Evolutionary conservation across 2,329 filamentous ascomycete genomes (phyloP).

Genomic region (Fusarium citri): DNA sequence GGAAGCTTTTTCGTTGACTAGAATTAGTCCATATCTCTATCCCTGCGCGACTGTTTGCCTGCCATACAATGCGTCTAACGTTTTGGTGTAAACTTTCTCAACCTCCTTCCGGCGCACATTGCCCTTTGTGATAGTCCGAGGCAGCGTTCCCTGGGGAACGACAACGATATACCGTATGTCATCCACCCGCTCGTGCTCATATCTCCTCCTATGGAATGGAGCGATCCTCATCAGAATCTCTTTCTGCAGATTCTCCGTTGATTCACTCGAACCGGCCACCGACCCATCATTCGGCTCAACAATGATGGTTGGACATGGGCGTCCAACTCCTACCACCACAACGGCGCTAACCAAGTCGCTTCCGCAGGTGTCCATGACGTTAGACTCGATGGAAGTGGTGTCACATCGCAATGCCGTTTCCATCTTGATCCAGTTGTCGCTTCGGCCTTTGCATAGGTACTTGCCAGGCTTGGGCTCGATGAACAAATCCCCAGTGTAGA

Average conservation of each 20-base stretch:
- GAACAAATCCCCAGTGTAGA: constrained; percentile 44
- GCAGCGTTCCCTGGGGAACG: constrained; percentile 22
- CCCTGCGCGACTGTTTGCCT: background rate
- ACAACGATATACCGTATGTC: constrained; percentile 33
- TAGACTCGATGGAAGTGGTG: constrained; percentile 36
- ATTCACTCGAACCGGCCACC: no score
- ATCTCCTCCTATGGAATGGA: constrained; percentile 38
- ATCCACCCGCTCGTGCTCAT: constrained; percentile 37
- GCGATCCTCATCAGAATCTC: constrained; percentile 31
- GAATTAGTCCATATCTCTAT: no score
- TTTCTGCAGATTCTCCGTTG: background rate
- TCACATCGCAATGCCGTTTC: constrained; percentile 35
- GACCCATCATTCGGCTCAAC: constrained; percentile 26
- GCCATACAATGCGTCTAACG: constrained; percentile 10
- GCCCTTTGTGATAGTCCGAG: constrained; percentile 33
- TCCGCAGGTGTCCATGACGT: constrained; percentile 30
- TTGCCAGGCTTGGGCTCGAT: constrained; percentile 32
- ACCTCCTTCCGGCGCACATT: constrained; percentile 35
- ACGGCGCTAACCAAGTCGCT: constrained; percentile 31
- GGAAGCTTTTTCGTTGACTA: background rate
- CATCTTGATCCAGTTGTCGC: constrained; percentile 47
- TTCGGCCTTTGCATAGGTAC: constrained; percentile 35
- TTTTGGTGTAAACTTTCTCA: constrained; percentile 10
- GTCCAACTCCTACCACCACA: constrained; percentile 34
- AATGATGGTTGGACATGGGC: constrained; percentile 35